Conservation (phyloP, 1,284 basidiomycete genomes). For the Microbotryum saponariae region DNA sequence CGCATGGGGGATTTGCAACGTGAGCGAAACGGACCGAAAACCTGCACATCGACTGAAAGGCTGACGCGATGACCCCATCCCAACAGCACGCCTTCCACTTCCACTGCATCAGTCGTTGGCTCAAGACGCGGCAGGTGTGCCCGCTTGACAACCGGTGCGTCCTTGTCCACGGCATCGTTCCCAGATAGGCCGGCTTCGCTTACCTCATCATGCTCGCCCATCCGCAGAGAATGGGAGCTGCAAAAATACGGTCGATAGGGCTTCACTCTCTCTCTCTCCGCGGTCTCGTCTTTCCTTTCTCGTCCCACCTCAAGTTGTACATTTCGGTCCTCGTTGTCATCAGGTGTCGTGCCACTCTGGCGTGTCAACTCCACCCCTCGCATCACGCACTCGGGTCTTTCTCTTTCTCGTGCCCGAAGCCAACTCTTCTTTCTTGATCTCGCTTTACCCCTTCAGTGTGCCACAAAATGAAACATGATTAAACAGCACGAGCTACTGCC, state of each 20-base stretch:
- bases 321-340: too few relatives aligned
- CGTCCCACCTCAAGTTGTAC: too few relatives aligned
- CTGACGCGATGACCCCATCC: background rate
- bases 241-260: constrained; percentile 61
- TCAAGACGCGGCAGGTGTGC: constrained; percentile 98
- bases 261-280: too few relatives aligned
- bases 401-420: too few relatives aligned
- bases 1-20: constrained; percentile 99
- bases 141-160: constrained; percentile 79
- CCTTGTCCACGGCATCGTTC: background rate
- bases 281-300: too few relatives aligned
- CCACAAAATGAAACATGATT: too few relatives aligned
- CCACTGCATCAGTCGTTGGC: constrained; percentile 98
- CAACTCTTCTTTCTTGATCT: too few relatives aligned
- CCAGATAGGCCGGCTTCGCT: background rate
- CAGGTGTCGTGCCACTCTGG: too few relatives aligned
- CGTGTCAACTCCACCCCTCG: too few relatives aligned
- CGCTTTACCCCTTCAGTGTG: too few relatives aligned
- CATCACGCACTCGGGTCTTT: too few relatives aligned
- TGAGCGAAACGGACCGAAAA: constrained; percentile 45
- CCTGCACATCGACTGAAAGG: background rate
- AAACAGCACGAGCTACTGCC: too few relatives aligned
- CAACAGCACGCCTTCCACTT: constrained; percentile 97
- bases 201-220: background rate
- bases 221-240: constrained; percentile 69